Conservation (phyloP, 306 rosid genomes). For the Potentilla sterilis region DNA sequence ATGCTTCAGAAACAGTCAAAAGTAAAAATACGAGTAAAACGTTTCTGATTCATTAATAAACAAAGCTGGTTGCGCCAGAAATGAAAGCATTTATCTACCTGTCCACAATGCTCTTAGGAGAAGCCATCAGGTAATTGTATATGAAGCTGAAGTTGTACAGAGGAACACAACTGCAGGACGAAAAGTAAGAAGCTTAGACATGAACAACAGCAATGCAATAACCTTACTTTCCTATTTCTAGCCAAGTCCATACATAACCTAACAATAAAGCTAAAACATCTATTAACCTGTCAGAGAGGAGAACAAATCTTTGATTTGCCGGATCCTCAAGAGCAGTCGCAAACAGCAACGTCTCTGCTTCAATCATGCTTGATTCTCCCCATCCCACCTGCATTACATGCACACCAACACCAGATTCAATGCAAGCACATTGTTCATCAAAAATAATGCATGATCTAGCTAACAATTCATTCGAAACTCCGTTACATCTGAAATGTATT, state of each 20-base stretch:
- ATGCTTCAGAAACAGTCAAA: slow-evolving; percentile 9
- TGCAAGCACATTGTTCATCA: background rate
- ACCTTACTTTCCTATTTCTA: background rate
- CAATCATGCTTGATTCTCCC: slow-evolving; percentile 59
- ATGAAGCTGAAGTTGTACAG: slow-evolving; percentile 81
- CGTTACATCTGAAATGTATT: background rate
- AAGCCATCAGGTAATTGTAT: slow-evolving; percentile 77
- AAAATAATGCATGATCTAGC: background rate
- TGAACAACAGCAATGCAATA: no score
- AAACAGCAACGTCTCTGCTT: slow-evolving; percentile 46
- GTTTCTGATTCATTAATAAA: slow-evolving; percentile 23
- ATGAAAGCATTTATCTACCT: slow-evolving; percentile 68
- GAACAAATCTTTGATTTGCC: slow-evolving; percentile 91
- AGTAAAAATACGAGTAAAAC: background rate
- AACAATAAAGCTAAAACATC: background rate
- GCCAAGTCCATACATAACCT: background rate
- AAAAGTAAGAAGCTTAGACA: slow-evolving; percentile 34
- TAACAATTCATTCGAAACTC: background rate
- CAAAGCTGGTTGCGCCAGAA: slow-evolving; percentile 56
- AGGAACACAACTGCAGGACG: slow-evolving; percentile 86
- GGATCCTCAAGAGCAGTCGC: slow-evolving; percentile 75
- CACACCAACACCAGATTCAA: background rate
- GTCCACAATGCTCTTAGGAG: slow-evolving; percentile 92
- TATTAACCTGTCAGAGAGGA: slow-evolving; percentile 86
- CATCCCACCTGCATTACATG: slow-evolving; percentile 41